Conservation (phyloP, 1,284 basidiomycete species). For the Pholiota adiposa region DNA sequence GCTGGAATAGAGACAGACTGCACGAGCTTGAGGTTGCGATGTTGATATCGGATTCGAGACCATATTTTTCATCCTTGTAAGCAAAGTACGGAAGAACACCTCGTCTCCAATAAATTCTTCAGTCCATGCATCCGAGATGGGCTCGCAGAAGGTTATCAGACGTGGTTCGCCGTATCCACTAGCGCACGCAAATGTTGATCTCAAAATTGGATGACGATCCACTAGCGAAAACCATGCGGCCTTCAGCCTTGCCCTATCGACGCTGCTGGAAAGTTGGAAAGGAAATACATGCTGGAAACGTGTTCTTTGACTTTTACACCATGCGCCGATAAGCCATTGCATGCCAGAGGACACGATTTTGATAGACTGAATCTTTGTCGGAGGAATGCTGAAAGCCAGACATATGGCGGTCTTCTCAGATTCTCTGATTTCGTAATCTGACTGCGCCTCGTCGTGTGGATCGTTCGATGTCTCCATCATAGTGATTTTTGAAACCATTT, state of each 20-base stretch:
- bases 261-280: slow-evolving; percentile 36
- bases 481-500: slow-evolving; percentile 32
- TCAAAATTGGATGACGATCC: slow-evolving; percentile 42
- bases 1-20: slow-evolving; percentile 34
- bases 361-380: slow-evolving; percentile 26
- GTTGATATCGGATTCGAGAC: slow-evolving; percentile 40
- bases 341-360: slow-evolving; percentile 37
- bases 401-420: slow-evolving; percentile 26
- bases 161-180: slow-evolving; percentile 34
- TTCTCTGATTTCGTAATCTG: slow-evolving; percentile 9
- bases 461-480: neutral
- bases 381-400: slow-evolving; percentile 16
- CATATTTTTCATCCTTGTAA: slow-evolving; percentile 36
- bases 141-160: slow-evolving; percentile 41
- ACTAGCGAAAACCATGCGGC: slow-evolving; percentile 43
- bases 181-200: slow-evolving; percentile 45
- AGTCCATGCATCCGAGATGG: slow-evolving; percentile 28
- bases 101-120: slow-evolving; percentile 26
- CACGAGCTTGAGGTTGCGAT: slow-evolving; percentile 37
- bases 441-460: neutral
- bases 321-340: slow-evolving; percentile 45
- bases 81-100: slow-evolving; percentile 23
- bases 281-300: slow-evolving; percentile 52
- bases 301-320: slow-evolving; percentile 45
- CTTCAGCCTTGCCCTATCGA: slow-evolving; percentile 35